These are phyloP conservation scores for Aspergillus kassunensis DNA, from an alignment of 495 filamentous ascomycete genomes.

Conservation along the genomic window DNA sequence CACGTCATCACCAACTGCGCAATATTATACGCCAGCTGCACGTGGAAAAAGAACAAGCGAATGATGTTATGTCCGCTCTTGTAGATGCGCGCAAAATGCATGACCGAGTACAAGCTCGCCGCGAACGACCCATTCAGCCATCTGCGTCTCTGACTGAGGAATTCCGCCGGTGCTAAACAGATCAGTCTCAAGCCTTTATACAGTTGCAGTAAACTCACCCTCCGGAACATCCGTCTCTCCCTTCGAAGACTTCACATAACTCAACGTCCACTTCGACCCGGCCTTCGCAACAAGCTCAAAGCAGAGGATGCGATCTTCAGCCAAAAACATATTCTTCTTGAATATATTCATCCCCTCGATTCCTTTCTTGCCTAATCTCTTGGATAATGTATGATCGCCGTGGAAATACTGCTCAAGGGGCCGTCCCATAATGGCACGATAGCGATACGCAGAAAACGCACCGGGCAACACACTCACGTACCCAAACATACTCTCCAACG, in stretches of 20 bases:
- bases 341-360: conserved; percentile 99
- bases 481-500: conserved; percentile 92
- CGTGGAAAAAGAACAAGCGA: conserved; percentile 93
- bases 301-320: conserved; percentile 98
- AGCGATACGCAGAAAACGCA: conserved; percentile 97
- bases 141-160: conserved; percentile 91
- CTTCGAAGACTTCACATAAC: conserved; percentile 96
- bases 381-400: conserved; percentile 94
- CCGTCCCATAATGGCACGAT: conserved; percentile 94
- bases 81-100: conserved; percentile 98
- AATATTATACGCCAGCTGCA: conserved; percentile 92
- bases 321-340: conserved; percentile 99
- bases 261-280: conserved; percentile 96
- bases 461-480: conserved; percentile 96
- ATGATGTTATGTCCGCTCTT: conserved; percentile 92
- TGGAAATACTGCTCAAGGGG: conserved; percentile 99
- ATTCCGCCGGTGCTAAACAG: conserved; percentile 62
- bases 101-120: conserved; percentile 90
- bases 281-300: conserved; percentile 98
- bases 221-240: conserved; percentile 98
- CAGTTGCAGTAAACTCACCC: conserved; percentile 36
- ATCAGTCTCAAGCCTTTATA: background rate
- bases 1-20: conserved; percentile 85
- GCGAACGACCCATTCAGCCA: conserved; percentile 99
- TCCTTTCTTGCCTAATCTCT: conserved; percentile 91